These are phyloP conservation scores for Hapsidospora chrysogenum DNA, from an alignment of 495 filamentous ascomycete genomes.

Conservation along the genomic window DNA sequence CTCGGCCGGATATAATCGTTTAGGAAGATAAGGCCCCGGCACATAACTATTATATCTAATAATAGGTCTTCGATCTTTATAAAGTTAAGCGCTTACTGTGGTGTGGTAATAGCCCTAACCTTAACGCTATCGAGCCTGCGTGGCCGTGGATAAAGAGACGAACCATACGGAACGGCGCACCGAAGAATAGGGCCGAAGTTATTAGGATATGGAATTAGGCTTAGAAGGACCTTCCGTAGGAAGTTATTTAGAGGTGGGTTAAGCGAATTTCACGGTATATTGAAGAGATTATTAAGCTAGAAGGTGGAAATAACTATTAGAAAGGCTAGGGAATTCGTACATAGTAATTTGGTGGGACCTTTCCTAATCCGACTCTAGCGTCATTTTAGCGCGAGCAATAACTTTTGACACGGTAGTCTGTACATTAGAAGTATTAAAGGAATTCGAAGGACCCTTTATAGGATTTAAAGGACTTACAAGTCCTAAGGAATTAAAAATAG, in stretches of 20 bases:
- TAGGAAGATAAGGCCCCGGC: not conserved
- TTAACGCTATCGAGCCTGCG: not conserved
- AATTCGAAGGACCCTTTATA: no score
- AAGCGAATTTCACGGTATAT: not conserved
- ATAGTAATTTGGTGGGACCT: not conserved
- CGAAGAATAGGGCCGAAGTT: no score
- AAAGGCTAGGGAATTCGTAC: not conserved
- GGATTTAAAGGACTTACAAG: no score
- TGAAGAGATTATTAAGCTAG: not conserved
- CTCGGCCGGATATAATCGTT: not conserved
- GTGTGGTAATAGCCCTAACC: not conserved
- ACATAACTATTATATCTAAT: not conserved
- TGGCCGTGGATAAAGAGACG: not conserved
- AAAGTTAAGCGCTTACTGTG: not conserved
- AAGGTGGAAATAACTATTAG: not conserved
- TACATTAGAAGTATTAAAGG: no score
- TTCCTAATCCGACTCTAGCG: no score
- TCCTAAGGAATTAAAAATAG: no score
- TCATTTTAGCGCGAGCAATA: no score
- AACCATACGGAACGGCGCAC: not conserved
- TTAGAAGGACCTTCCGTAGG: not conserved
- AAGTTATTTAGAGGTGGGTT: not conserved
- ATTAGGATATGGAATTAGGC: not conserved
- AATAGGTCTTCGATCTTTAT: not conserved
- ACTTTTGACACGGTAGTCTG: no score